Evolutionary conservation across 805 yeast species (phyloP).

Genomic region (Wickerhamiella siamensis): DNA sequence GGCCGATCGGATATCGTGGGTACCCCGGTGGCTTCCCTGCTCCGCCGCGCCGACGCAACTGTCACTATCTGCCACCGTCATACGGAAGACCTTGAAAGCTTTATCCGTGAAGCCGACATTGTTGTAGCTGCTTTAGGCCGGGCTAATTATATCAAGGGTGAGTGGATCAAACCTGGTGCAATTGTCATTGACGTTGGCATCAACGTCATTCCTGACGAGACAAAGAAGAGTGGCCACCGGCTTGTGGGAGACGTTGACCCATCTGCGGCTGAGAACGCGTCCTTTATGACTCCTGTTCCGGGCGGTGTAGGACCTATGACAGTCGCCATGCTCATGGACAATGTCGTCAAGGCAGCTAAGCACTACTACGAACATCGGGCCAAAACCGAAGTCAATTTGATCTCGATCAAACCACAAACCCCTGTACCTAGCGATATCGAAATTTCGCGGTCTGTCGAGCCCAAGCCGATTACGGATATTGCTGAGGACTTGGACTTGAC

Average conservation of each 20-base stretch:
- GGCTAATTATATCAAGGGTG: conserved; percentile 70
- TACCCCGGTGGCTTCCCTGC: conserved; percentile 73
- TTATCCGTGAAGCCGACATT: conserved; percentile 62
- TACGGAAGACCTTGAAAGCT: conserved; percentile 45
- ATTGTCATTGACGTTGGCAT: conserved; percentile 95
- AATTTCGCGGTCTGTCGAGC: conserved; percentile 75
- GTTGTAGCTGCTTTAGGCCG: conserved; percentile 90
- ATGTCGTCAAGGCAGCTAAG: conserved; percentile 71
- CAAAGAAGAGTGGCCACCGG: conserved; percentile 62
- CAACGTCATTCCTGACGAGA: conserved; percentile 63
- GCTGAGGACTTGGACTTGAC: conserved; percentile 74
- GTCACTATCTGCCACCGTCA: conserved; percentile 78
- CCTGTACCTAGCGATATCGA: conserved; percentile 90
- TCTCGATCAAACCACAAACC: conserved; percentile 35
- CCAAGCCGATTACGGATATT: conserved; percentile 63
- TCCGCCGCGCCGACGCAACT: conserved; percentile 66
- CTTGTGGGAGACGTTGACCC: conserved; percentile 91
- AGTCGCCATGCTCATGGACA: conserved; percentile 84
- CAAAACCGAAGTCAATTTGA: conserved; percentile 37
- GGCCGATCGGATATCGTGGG: conserved; percentile 98
- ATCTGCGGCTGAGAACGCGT: conserved; percentile 46
- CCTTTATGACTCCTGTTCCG: conserved; percentile 85
- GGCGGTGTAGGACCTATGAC: conserved; percentile 99
- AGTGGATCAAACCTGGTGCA: conserved; percentile 73
- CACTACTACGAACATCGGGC: conserved; percentile 33